Percentiles rank a stretch among this genome's conserved stretches.
phyloP scores from a whole-genome alignment of 2,329 filamentous ascomycete species.

The Fusarium sp. region DNA sequence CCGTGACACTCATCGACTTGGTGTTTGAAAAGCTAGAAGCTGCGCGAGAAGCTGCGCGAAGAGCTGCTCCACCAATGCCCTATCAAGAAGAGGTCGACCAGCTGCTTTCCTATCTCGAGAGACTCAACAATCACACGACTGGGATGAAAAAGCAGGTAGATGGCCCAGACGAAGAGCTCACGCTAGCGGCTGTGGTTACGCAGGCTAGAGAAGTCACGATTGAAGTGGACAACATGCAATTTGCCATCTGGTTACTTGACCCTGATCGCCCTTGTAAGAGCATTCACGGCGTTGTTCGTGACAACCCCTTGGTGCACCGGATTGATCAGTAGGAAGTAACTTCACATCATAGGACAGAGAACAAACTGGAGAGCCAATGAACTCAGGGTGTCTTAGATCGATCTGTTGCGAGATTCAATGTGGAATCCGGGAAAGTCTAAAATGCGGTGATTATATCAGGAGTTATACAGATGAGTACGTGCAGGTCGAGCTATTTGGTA shows the following conservation, averaged over 20 bases:
- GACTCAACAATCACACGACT: not conserved
- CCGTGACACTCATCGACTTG: not conserved
- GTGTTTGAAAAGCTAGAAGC: too few relatives aligned
- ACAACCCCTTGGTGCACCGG: not conserved
- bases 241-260: not conserved
- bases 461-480: too few relatives aligned
- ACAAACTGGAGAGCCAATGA: not conserved
- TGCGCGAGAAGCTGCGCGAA: not conserved
- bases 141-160: not conserved
- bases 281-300: not conserved
- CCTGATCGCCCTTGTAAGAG: not conserved
- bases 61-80: not conserved
- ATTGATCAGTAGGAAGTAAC: not conserved
- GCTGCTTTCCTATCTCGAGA: not conserved
- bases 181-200: not conserved
- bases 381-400: not conserved
- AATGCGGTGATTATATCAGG: not conserved
- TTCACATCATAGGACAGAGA: not conserved
- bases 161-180: not conserved
- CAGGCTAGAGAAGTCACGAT: not conserved
- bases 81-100: not conserved
- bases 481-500: not conserved
- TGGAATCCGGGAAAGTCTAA: not conserved
- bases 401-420: not conserved
- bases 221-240: not conserved